Evolutionary conservation across 2,329 filamentous ascomycete species (phyloP), one percentile per base, ranked within the genome.

Genomic region (Aureobasidium pullulans): DNA sequence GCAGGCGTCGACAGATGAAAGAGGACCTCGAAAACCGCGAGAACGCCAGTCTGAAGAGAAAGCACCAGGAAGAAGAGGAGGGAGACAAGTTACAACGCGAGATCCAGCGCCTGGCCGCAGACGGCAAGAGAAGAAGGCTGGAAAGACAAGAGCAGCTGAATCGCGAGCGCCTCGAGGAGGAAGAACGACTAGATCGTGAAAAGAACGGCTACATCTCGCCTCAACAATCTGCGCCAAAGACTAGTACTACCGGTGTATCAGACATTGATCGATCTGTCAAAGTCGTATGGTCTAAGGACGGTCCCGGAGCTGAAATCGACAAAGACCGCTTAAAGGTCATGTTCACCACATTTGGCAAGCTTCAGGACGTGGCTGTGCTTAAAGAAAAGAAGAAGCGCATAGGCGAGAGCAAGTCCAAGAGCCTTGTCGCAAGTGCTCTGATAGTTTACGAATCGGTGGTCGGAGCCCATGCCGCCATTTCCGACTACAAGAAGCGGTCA

Each of bases 1-100:
- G 84, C 49, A 82, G 86, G 72, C 79, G 88, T 66, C 79, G 88
- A 69, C 81, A 84, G 65, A 88, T 96, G 82, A 88, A 89, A 64
- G 90, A 96, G 68, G 91, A 96, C 69, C 76, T 97, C 53, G 91
- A 96, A 74, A 81, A 84, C 29, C 79, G 88, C 19, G 93, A 96
- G 72, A 77, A 82, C 32, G 66, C 68, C 5, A 61, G 72, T 16
- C 74, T 77, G 64, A 72, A 77, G 61, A 74, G 79, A 54, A 72
- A 75, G n/a, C 71, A 72, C 1, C 75, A 74, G 36, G 76, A 76
- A 40, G 67, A 68, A 54, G 73, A 69, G 36, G 77, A 77, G 32
- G 85, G 85, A 2, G 77, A 84, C 54, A 85, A 84, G 69, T 75
- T 83, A 44, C 76, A 83, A 62, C 81, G 81, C 47, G 74, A 81